A percentile compares a stretch with the other conserved stretches of the same genome.
These are phyloP conservation scores for Salix dunnii DNA, from an alignment of 345 rosid genomes.

Conservation along the genomic window DNA sequence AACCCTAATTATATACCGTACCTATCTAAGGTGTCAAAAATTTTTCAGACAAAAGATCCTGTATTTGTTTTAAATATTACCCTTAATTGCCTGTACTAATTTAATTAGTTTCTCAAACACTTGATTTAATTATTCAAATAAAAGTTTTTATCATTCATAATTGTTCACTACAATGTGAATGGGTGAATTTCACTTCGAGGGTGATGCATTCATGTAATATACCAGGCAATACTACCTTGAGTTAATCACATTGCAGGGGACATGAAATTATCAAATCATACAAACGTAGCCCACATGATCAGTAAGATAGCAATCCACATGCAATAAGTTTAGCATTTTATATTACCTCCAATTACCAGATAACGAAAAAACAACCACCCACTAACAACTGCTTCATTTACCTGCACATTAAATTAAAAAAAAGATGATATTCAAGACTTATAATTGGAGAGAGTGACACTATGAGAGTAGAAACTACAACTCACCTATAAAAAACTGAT, in stretches of 20 bases:
- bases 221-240: neutral
- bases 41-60: conserved; percentile 1
- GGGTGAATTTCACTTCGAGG: neutral
- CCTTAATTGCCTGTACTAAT: neutral
- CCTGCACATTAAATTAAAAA: conserved; percentile 44
- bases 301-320: neutral
- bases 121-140: too few species aligned
- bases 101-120: neutral
- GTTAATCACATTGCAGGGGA: neutral
- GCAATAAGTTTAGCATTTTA: neutral
- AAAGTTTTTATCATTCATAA: too few species aligned
- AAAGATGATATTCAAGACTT: neutral
- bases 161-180: neutral
- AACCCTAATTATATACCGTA: neutral
- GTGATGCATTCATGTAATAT: neutral
- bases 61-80: neutral
- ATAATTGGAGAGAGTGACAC: neutral
- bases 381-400: conserved; percentile 91
- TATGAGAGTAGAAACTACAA: neutral
- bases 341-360: conserved; percentile 94
- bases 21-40: neutral
- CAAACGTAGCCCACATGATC: neutral
- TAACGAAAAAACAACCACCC: conserved; percentile 99
- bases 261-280: neutral
- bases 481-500: too few species aligned